Evolutionary conservation across 139 green algal genomes (phyloP).

Genomic region (Chlamydomonas applanata): DNA sequence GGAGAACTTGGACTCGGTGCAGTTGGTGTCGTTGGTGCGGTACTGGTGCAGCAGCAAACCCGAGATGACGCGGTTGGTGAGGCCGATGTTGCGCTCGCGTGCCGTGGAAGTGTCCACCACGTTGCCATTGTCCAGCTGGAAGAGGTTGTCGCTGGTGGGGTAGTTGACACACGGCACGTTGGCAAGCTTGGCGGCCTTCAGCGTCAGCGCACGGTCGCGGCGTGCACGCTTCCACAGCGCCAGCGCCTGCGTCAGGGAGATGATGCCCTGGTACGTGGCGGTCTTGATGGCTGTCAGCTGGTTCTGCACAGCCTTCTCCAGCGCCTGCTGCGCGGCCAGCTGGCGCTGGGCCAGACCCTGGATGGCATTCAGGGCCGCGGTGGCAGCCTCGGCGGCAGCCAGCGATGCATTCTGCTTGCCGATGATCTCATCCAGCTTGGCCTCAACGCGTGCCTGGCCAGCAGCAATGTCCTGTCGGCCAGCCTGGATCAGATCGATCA

Average conservation of each 20-base stretch:
- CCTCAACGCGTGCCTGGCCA: conserved; percentile 47
- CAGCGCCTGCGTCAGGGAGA: conserved; percentile 59
- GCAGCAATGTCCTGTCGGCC: conserved; percentile 54
- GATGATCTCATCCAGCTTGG: conserved; percentile 64
- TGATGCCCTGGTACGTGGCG: conserved; percentile 53
- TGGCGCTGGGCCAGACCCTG: conserved; percentile 39
- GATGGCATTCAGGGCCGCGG: conserved; percentile 35
- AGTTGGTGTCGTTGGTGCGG: conserved; percentile 56
- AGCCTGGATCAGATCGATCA: conserved; percentile 65
- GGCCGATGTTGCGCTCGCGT: conserved; percentile 57
- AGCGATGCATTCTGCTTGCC: conserved; percentile 52
- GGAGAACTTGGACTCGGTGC: conserved; percentile 63
- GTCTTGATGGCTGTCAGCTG: conserved; percentile 64
- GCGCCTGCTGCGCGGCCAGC: conserved; percentile 41
- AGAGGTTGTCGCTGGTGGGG: conserved; percentile 30
- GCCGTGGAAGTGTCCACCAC: conserved; percentile 29
- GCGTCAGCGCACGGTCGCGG: conserved; percentile 24
- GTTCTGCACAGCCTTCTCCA: conserved; percentile 49
- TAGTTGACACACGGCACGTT: conserved; percentile 51
- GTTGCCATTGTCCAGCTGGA: conserved; percentile 64
- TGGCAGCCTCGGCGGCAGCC: conserved; percentile 31
- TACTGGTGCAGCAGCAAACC: conserved; percentile 72
- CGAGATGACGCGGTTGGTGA: conserved; percentile 71
- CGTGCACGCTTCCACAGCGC: conserved; percentile 65
- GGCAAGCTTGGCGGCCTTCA: conserved; percentile 52